These are phyloP conservation scores for Hapsidospora chrysogenum DNA, from an alignment of 495 filamentous ascomycete species.

Conservation along the genomic window DNA sequence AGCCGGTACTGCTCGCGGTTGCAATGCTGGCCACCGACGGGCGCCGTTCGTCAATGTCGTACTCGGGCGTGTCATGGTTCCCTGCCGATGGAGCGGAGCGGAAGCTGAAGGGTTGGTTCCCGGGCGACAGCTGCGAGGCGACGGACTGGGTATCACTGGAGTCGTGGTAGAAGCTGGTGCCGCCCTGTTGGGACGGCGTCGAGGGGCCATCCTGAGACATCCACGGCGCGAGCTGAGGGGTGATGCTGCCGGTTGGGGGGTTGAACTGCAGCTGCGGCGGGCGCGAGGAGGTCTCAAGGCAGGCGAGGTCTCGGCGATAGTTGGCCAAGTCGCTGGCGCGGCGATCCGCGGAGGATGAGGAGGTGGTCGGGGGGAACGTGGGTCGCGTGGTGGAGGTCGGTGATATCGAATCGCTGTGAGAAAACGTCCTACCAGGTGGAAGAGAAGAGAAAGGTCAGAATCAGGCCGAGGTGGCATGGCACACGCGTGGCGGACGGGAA, in stretches of 20 bases:
- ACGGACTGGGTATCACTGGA: slow-evolving; percentile 44
- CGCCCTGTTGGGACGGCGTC: slow-evolving; percentile 12
- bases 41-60: slow-evolving; percentile 57
- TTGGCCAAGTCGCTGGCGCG: slow-evolving; percentile 40
- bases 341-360: too few relatives aligned
- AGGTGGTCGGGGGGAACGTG: neutral
- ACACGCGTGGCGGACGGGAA: neutral
- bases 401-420: slow-evolving; percentile 22
- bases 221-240: slow-evolving; percentile 29
- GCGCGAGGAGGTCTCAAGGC: slow-evolving; percentile 42
- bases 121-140: slow-evolving; percentile 44
- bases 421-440: neutral
- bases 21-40: slow-evolving; percentile 77
- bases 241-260: slow-evolving; percentile 32
- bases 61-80: slow-evolving; percentile 53
- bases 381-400: slow-evolving; percentile 25
- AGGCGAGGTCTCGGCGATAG: slow-evolving; percentile 56
- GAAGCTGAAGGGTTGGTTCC: slow-evolving; percentile 46
- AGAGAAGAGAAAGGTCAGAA: neutral
- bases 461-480: neutral
- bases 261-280: slow-evolving; percentile 34
- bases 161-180: slow-evolving; percentile 45
- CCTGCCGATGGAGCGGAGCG: slow-evolving; percentile 28
- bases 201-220: slow-evolving; percentile 21
- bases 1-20: slow-evolving; percentile 79